phyloP scores from a whole-genome alignment of 2,329 filamentous ascomycete genomes.

The Eutypella sp. region DNA sequence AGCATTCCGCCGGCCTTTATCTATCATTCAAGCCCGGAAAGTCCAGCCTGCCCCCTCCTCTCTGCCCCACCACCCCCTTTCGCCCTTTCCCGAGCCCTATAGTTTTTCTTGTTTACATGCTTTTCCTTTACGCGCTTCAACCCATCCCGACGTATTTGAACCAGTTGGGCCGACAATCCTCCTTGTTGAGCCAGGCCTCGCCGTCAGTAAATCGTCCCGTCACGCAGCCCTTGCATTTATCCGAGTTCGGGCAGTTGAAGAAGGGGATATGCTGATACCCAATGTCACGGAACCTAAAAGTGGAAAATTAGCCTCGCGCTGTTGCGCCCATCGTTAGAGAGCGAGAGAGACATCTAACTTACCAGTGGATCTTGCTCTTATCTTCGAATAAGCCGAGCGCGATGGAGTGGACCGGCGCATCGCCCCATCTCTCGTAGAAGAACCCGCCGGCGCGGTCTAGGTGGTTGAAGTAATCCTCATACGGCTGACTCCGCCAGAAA shows the following conservation, averaged over 20 bases:
- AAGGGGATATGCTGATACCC: slow-evolving; percentile 98
- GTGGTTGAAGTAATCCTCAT: slow-evolving; percentile 95
- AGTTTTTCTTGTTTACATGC: slow-evolving; percentile 37
- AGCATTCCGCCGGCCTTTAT: slow-evolving; percentile 16
- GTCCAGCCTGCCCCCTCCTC: no score
- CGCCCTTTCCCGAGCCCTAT: slow-evolving; percentile 3
- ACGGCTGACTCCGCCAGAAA: slow-evolving; percentile 86
- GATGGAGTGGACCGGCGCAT: slow-evolving; percentile 94
- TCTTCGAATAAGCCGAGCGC: slow-evolving; percentile 91
- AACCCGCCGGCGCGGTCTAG: slow-evolving; percentile 91
- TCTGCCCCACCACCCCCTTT: no score
- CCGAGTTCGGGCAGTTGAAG: slow-evolving; percentile 97
- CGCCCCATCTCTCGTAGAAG: slow-evolving; percentile 98
- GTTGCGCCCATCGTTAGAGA: slow-evolving; percentile 6
- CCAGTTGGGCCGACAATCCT: slow-evolving; percentile 94
- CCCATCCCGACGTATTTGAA: slow-evolving; percentile 90
- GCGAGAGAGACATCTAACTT: slow-evolving; percentile 31
- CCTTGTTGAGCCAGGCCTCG: slow-evolving; percentile 75
- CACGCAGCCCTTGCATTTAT: slow-evolving; percentile 86
- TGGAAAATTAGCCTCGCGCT: slow-evolving; percentile 11
- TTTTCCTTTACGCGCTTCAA: no score
- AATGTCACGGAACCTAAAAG: slow-evolving; percentile 98
- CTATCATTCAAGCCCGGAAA: slow-evolving; percentile 10
- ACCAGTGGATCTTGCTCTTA: slow-evolving; percentile 88
- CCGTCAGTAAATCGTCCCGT: slow-evolving; percentile 86